A percentile compares a stretch with the other conserved stretches of the same genome.
These are phyloP conservation scores for Lentinula sp. DNA, from an alignment of 768 basidiomycete genomes.

Conservation along the genomic window DNA sequence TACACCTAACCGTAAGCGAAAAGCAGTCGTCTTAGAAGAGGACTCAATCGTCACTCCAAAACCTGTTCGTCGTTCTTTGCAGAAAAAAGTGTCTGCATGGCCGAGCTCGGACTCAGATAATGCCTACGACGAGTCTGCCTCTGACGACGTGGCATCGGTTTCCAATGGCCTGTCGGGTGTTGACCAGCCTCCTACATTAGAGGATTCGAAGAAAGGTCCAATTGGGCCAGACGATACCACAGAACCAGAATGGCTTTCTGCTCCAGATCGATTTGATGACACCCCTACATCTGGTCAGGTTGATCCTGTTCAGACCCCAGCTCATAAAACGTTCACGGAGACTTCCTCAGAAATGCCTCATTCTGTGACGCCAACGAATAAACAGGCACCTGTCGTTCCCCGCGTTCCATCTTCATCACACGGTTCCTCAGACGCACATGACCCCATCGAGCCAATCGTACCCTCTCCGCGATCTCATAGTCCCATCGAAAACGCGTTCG, in stretches of 20 bases:
- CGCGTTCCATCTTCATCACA: not conserved
- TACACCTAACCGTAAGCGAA: conserved; percentile 22
- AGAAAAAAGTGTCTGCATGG: conserved; percentile 16
- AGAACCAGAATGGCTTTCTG: no score
- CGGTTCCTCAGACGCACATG: conserved; percentile 14
- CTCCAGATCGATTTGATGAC: not conserved
- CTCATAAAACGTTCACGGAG: not conserved
- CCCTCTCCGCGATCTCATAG: conserved; percentile 18
- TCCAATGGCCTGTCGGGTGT: not conserved
- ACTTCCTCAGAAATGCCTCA: not conserved
- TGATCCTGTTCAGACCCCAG: not conserved
- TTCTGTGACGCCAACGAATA: not conserved
- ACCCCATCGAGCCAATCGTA: conserved; percentile 42
- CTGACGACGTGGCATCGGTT: not conserved
- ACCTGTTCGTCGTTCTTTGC: conserved; percentile 24
- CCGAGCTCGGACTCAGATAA: conserved; percentile 19
- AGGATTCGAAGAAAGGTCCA: not conserved
- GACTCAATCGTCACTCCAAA: conserved; percentile 20
- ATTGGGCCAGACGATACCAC: not conserved
- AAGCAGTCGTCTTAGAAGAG: conserved; percentile 28
- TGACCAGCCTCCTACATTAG: not conserved
- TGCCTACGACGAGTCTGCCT: conserved; percentile 22
- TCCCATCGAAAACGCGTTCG: conserved; percentile 5
- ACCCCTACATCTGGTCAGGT: not conserved
- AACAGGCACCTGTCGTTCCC: not conserved